phyloP scores from a whole-genome alignment of 148 eudicot genomes.

The Cornus controversa region DNA sequence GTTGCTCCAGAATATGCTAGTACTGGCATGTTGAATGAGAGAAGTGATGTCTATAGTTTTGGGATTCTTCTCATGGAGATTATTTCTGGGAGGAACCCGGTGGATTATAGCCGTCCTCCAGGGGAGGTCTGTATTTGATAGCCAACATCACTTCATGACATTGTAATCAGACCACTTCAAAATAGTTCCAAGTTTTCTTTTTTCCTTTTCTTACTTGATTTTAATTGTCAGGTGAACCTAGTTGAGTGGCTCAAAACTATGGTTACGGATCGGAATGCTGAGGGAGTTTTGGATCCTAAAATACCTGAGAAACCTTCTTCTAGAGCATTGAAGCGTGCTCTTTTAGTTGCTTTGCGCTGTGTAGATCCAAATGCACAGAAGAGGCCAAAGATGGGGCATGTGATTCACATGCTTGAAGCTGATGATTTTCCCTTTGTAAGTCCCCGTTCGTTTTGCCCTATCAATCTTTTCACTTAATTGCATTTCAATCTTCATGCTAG shows the following conservation, averaged over 20 bases:
- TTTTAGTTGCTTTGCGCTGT: slow-evolving; percentile 82
- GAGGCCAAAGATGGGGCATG: slow-evolving; percentile 86
- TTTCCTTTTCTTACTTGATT: background rate
- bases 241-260: slow-evolving; percentile 89
- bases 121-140: slow-evolving; percentile 57
- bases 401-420: slow-evolving; percentile 89
- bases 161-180: background rate
- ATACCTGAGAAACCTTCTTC: slow-evolving; percentile 75
- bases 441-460: background rate
- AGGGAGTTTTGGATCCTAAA: slow-evolving; percentile 80
- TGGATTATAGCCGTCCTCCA: slow-evolving; percentile 82
- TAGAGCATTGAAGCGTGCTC: slow-evolving; percentile 73
- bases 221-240: slow-evolving; percentile 61
- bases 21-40: slow-evolving; percentile 90
- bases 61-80: slow-evolving; percentile 91
- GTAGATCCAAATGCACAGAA: slow-evolving; percentile 91
- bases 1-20: slow-evolving; percentile 97
- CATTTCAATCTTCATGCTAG: background rate
- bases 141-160: background rate
- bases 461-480: background rate
- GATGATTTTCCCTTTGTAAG: slow-evolving; percentile 81
- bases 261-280: slow-evolving; percentile 72
- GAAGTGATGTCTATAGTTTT: slow-evolving; percentile 89
- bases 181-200: background rate
- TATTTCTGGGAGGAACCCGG: slow-evolving; percentile 83